These are phyloP conservation scores for Neofusicoccum parvum DNA, from an alignment of 2,329 filamentous ascomycete genomes.

Conservation along the genomic window DNA sequence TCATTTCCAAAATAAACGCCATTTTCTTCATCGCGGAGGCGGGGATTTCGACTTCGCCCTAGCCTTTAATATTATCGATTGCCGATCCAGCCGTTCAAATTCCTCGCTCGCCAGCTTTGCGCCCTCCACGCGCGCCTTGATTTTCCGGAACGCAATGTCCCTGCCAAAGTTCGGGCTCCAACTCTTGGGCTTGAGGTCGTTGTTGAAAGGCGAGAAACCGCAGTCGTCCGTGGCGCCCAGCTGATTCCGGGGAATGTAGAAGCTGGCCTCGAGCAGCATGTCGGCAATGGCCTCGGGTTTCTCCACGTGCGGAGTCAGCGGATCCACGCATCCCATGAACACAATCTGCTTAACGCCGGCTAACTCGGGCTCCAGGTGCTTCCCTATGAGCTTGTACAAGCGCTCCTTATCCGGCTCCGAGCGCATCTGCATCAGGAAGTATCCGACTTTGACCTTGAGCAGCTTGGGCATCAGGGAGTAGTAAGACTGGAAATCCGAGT, in stretches of 20 bases:
- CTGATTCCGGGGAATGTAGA: constrained; percentile 15
- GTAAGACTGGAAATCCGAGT: constrained; percentile 20
- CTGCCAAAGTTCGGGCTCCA: constrained; percentile 19
- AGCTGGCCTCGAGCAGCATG: constrained; percentile 19
- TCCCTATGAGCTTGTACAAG: constrained; percentile 10
- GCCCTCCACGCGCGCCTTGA: constrained; percentile 13
- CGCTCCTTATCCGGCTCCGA: constrained; percentile 13
- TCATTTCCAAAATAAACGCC: background rate
- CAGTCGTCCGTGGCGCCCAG: constrained; percentile 21
- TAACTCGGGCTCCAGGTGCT: constrained; percentile 13
- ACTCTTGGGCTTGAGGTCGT: constrained; percentile 20
- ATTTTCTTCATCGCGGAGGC: background rate
- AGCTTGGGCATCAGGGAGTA: constrained; percentile 17
- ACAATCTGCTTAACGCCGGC: constrained; percentile 8
- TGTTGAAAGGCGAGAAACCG: constrained; percentile 17
- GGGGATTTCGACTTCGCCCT: constrained; percentile 15
- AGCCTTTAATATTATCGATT: constrained; percentile 14
- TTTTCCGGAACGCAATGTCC: constrained; percentile 18
- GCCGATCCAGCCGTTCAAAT: constrained; percentile 8
- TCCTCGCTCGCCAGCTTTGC: constrained; percentile 15
- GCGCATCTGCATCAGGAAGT: constrained; percentile 20
- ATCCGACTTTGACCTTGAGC: constrained; percentile 15
- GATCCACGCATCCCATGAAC: constrained; percentile 9
- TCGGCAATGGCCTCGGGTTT: constrained; percentile 16
- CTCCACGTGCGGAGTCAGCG: constrained; percentile 18